Conservation (phyloP, 2,329 filamentous ascomycete genomes). For the Diaporthe vexans region DNA sequence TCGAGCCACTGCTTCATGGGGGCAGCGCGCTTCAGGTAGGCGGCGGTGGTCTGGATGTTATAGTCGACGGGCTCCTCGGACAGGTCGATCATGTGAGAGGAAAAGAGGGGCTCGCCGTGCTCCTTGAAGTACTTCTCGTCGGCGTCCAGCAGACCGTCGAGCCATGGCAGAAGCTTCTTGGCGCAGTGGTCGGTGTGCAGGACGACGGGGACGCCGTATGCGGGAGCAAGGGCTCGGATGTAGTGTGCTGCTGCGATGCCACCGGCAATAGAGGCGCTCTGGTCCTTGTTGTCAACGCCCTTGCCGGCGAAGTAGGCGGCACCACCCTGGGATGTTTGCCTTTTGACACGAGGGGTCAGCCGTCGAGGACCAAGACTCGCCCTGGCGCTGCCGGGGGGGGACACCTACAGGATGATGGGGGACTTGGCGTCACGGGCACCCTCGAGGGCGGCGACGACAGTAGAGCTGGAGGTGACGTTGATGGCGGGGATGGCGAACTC, state of each 20-base stretch:
- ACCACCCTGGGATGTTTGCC: slow-evolving; percentile 91
- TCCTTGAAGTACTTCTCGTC: slow-evolving; percentile 97
- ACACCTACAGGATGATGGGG: slow-evolving; percentile 80
- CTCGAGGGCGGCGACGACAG: slow-evolving; percentile 84
- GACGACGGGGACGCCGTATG: slow-evolving; percentile 91
- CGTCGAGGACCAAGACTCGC: neutral
- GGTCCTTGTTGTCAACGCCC: slow-evolving; percentile 85
- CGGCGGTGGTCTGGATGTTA: slow-evolving; percentile 93
- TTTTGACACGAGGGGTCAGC: slow-evolving; percentile 2
- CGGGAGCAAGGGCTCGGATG: slow-evolving; percentile 87
- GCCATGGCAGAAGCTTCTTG: slow-evolving; percentile 99
- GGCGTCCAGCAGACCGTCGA: slow-evolving; percentile 94
- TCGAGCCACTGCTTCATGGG: slow-evolving; percentile 99
- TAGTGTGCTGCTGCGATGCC: slow-evolving; percentile 92
- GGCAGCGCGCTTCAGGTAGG: slow-evolving; percentile 93
- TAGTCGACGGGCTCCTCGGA: slow-evolving; percentile 91
- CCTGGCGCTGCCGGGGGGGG: too few relatives aligned
- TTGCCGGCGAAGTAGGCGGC: slow-evolving; percentile 94
- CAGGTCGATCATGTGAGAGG: slow-evolving; percentile 98
- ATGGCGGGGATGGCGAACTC: slow-evolving; percentile 90
- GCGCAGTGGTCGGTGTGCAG: slow-evolving; percentile 99
- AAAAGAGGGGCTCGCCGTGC: slow-evolving; percentile 93
- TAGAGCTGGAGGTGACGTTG: slow-evolving; percentile 94
- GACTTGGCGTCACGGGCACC: slow-evolving; percentile 92
- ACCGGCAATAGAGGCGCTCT: slow-evolving; percentile 90